Percentiles rank a stretch among this genome's conserved stretches.
phyloP scores from a whole-genome alignment of 2,329 filamentous ascomycete genomes.

The Cercospora brassicicola region DNA sequence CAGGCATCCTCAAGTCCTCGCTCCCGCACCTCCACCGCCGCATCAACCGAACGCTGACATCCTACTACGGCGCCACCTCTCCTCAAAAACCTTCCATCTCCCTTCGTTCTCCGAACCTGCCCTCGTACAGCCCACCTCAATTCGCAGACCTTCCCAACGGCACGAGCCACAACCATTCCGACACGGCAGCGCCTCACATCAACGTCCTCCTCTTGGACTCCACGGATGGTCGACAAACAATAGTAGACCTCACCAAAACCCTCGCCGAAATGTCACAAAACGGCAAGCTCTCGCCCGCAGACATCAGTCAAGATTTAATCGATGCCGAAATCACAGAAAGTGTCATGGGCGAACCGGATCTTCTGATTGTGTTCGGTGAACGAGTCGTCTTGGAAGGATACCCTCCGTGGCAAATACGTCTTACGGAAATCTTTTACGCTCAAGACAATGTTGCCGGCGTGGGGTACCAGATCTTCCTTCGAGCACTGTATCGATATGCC shows the following conservation, averaged over 20 bases:
- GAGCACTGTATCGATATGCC: slow-evolving; percentile 78
- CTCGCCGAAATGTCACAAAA: slow-evolving; percentile 92
- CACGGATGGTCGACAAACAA: slow-evolving; percentile 86
- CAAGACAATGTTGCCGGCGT: slow-evolving; percentile 56
- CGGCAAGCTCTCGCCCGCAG: slow-evolving; percentile 74
- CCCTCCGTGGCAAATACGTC: slow-evolving; percentile 90
- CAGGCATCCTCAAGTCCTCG: slow-evolving; percentile 85
- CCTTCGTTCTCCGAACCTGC: slow-evolving; percentile 69
- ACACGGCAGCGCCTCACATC: slow-evolving; percentile 45
- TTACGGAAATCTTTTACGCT: slow-evolving; percentile 87
- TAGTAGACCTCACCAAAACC: slow-evolving; percentile 93
- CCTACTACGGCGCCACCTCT: slow-evolving; percentile 74
- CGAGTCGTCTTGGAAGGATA: slow-evolving; percentile 84
- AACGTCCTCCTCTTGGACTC: slow-evolving; percentile 77
- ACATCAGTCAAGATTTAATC: slow-evolving; percentile 82
- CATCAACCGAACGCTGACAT: slow-evolving; percentile 74
- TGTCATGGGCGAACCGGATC: slow-evolving; percentile 84
- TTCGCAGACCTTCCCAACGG: slow-evolving; percentile 27
- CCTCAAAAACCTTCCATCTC: slow-evolving; percentile 68
- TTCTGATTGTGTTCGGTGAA: slow-evolving; percentile 83
- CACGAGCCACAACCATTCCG: slow-evolving; percentile 39
- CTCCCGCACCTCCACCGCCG: slow-evolving; percentile 80
- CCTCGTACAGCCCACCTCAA: slow-evolving; percentile 54
- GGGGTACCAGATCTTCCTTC: slow-evolving; percentile 90
- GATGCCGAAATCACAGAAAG: slow-evolving; percentile 79